Percentiles rank a stretch among this genome's conserved stretches.
These are phyloP conservation scores for Psilocybe azurescens DNA, from an alignment of 768 basidiomycete genomes.

Conservation along the genomic window DNA sequence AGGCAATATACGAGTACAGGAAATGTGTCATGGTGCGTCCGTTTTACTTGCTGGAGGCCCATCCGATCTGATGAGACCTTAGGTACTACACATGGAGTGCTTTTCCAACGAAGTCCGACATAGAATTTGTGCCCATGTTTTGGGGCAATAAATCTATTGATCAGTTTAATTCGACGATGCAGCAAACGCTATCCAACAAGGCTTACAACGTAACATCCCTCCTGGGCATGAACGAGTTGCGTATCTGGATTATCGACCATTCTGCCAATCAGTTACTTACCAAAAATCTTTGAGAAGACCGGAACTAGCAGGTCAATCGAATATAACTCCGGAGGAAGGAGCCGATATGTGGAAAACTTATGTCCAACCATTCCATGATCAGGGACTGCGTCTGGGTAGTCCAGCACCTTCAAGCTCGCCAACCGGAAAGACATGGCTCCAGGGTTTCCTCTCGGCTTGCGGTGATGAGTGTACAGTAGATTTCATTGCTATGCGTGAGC, in stretches of 20 bases:
- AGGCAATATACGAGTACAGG: constrained; percentile 44
- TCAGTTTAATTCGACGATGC: constrained; percentile 46
- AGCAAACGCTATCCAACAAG: constrained; percentile 39
- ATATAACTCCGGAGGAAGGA: constrained; percentile 52
- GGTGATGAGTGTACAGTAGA: constrained; percentile 57
- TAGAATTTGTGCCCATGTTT: constrained; percentile 64
- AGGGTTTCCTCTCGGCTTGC: constrained; percentile 56
- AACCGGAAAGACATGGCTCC: constrained; percentile 57
- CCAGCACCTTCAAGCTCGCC: constrained; percentile 59
- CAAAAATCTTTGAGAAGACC: constrained; percentile 18
- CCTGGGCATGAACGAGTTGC: constrained; percentile 60
- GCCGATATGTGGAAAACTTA: constrained; percentile 56
- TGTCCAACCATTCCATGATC: constrained; percentile 52
- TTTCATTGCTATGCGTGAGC: constrained; percentile 60
- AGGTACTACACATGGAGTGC: constrained; percentile 63
- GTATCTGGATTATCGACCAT: constrained; percentile 15
- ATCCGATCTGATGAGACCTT: background rate
- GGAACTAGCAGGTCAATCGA: constrained; percentile 48
- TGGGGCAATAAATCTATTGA: constrained; percentile 50
- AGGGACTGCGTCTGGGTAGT: constrained; percentile 54
- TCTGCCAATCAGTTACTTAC: background rate
- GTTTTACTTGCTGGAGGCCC: too few species aligned
- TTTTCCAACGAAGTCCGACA: constrained; percentile 33
- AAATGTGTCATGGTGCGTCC: constrained; percentile 54
- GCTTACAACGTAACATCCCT: constrained; percentile 42